These are phyloP conservation scores for Kodamaea neixiangensis DNA, from an alignment of 805 yeast genomes.

Conservation along the genomic window DNA sequence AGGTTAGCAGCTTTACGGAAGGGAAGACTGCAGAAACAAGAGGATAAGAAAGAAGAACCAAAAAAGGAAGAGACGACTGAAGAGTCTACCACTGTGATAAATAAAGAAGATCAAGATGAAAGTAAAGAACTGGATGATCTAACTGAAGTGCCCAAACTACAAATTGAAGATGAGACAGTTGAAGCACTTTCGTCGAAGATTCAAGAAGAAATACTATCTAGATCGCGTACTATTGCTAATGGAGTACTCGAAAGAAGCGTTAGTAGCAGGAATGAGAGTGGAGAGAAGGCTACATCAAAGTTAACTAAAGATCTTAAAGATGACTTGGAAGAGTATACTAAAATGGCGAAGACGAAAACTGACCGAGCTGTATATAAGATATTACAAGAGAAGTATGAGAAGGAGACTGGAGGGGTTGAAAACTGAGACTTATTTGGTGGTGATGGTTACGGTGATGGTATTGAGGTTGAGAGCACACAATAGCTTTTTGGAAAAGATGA, in stretches of 20 bases:
- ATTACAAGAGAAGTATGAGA: conserved; percentile 27
- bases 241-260: neutral
- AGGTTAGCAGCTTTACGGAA: conserved; percentile 10
- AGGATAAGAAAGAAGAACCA: neutral
- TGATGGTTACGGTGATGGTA: too few relatives aligned
- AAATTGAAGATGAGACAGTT: conserved; percentile 23
- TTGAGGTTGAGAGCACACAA: neutral
- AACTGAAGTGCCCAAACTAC: conserved; percentile 8
- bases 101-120: neutral
- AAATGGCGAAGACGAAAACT: conserved; percentile 30
- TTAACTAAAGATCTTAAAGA: conserved; percentile 35
- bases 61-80: neutral
- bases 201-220: conserved; percentile 22
- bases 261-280: neutral
- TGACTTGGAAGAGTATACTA: conserved; percentile 26
- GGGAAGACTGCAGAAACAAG: neutral
- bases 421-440: too few relatives aligned
- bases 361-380: conserved; percentile 20
- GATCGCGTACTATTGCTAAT: conserved; percentile 9
- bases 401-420: neutral
- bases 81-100: neutral
- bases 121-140: neutral
- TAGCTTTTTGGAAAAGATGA: too few relatives aligned
- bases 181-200: conserved; percentile 27
- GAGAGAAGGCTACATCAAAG: conserved; percentile 3